Percentiles rank a stretch among this genome's conserved stretches.
Conservation (phyloP, 495 filamentous ascomycete genomes). For the Aspergillus nidulans region DNA sequence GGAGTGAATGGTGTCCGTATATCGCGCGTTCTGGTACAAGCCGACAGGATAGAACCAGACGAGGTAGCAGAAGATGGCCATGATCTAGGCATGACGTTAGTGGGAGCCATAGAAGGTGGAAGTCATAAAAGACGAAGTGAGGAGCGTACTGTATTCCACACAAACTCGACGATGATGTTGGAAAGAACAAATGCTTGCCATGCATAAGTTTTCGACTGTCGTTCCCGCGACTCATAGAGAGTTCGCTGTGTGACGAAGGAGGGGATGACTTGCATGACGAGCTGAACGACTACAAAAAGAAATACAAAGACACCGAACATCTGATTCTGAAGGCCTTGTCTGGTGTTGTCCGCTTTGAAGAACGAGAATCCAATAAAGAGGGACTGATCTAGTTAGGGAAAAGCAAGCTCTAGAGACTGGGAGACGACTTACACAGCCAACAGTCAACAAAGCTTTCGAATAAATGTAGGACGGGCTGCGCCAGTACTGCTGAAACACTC, state of each 20-base stretch:
- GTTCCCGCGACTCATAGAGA: constrained; percentile 70
- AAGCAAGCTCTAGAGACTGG: constrained; percentile 36
- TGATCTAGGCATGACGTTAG: constrained; percentile 28
- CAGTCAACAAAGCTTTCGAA: constrained; percentile 58
- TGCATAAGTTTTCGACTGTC: constrained; percentile 66
- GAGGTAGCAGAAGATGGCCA: constrained; percentile 57
- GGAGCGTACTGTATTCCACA: constrained; percentile 64
- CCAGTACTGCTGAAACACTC: constrained; percentile 57
- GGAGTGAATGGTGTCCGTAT: constrained; percentile 40
- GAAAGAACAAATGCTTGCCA: constrained; percentile 69
- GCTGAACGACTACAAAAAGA: constrained; percentile 72
- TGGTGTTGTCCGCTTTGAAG: constrained; percentile 65
- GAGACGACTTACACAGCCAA: constrained; percentile 5
- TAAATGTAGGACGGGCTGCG: constrained; percentile 56
- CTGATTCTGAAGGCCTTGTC: constrained; percentile 85
- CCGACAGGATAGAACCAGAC: constrained; percentile 70
- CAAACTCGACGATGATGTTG: constrained; percentile 69
- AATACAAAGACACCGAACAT: constrained; percentile 90
- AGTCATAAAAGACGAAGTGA: constrained; percentile 51
- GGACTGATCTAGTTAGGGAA: constrained; percentile 51
- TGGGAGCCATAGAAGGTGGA: no score
- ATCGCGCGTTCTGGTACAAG: constrained; percentile 49
- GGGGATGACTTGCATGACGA: constrained; percentile 75
- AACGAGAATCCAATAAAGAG: constrained; percentile 94
- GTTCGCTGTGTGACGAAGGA: constrained; percentile 65